A percentile compares a stretch with the other conserved stretches of the same genome.
Conservation (phyloP, 805 yeast genomes). For the Kodamaea kaohsiungensis region DNA sequence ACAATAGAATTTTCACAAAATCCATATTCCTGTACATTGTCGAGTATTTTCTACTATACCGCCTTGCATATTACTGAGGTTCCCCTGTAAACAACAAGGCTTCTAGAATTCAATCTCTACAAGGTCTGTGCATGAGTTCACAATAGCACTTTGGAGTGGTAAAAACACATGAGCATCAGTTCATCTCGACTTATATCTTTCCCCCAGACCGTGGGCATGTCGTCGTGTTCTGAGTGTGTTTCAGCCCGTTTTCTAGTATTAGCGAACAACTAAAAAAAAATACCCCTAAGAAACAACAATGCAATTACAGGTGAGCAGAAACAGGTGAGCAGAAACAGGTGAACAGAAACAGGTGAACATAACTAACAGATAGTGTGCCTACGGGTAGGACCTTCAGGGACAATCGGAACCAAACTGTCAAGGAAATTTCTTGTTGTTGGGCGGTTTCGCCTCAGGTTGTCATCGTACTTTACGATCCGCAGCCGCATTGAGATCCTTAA, state of each 20-base stretch:
- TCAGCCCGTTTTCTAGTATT: neutral
- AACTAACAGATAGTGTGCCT: no score
- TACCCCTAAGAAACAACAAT: neutral
- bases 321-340: neutral
- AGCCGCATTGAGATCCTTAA: neutral
- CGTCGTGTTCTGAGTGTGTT: neutral
- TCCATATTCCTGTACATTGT: no score
- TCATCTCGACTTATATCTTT: neutral
- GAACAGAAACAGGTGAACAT: no score
- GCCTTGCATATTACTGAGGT: neutral
- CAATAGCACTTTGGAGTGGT: neutral
- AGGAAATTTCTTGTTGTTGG: neutral
- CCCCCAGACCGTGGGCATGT: neutral
- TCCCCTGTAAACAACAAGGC: neutral
- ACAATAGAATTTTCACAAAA: neutral
- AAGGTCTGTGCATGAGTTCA: conserved; percentile 1
- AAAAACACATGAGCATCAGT: neutral
- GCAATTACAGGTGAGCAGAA: neutral
- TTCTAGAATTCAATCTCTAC: neutral
- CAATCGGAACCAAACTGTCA: neutral
- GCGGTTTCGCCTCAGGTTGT: conserved; percentile 1
- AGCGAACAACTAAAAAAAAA: no score
- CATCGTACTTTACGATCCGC: conserved; percentile 2
- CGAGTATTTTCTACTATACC: neutral
- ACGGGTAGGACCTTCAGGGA: neutral